Evolutionary conservation across 164 flowering plant genomes (phyloP), one percentile per base, ranked within the genome.

Genomic region (Dillenia turbinata): DNA sequence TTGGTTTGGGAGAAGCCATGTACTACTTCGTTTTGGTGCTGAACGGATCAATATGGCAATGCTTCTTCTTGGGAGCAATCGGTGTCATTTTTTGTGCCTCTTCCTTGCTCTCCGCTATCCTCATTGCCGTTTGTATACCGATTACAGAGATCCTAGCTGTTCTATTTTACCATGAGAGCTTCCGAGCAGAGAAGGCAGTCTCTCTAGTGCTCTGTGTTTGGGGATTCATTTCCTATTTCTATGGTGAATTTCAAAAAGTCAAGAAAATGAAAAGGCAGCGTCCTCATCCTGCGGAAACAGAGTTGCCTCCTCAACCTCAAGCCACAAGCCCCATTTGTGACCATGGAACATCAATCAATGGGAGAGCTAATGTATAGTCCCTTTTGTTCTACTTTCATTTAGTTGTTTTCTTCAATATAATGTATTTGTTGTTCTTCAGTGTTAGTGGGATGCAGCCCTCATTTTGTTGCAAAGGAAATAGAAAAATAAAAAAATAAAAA

Each of bases 151-250:
- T 80, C 12, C 59, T 83, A 4, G 89, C 85, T 0, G 77, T 82
- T 9, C 59, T 75, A 11, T 65, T 80, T 68, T 85, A 47, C 71
- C 44, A 68, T 1, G 89, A 86, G 62, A 73, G 63, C 19, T 86
- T 86, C 60, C 65, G 54, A 46, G 72, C 72, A 1, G 92, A 84
- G 52, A 86, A 86, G 54, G 92, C 83, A 0, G 66, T 86, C 1
- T 48, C 89, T 44, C 79, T 84, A 2, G 81, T 54, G 1, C 77
- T 84, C 16, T 79, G 84, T 10, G 75, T 84, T 22, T 84, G 92
- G 92, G 87, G 87, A 5, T 81, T 83, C 16, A 63, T 61, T 33
- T 84, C 92, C 10, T 86, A 86, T 65, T 82, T 84, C 72, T 84
- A 81, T 45, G 87, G 87, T 0, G 89, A 87, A 59, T 24, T 54